A percentile compares a stretch with the other conserved stretches of the same genome.
These are phyloP conservation scores for Fusarium staphyleae DNA, from an alignment of 2,329 filamentous ascomycete species.

Conservation along the genomic window DNA sequence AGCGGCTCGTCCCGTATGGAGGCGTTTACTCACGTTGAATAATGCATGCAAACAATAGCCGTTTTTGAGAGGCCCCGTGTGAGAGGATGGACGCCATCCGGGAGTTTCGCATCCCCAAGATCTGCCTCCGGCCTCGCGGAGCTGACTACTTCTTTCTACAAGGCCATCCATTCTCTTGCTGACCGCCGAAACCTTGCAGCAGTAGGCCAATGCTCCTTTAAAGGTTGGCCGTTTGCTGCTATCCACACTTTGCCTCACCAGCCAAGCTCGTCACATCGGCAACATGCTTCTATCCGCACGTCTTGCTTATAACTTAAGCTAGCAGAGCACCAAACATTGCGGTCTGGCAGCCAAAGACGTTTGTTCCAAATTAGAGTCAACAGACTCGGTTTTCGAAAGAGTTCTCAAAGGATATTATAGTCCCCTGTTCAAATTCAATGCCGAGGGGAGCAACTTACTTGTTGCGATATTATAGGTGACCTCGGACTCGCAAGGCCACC, in stretches of 20 bases:
- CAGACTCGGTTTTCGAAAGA: neutral
- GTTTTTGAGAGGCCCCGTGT: neutral
- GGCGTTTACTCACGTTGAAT: neutral
- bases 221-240: neutral
- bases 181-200: constrained; percentile 7
- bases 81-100: no score
- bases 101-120: no score
- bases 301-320: neutral
- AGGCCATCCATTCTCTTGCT: neutral
- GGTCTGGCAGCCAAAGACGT: neutral
- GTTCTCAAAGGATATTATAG: no score
- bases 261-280: neutral
- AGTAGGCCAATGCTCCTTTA: neutral
- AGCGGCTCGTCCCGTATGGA: constrained; percentile 20
- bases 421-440: neutral
- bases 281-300: constrained; percentile 1
- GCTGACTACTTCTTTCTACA: no score
- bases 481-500: neutral
- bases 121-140: no score
- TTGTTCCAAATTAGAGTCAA: neutral
- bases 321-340: neutral
- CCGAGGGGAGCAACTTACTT: neutral
- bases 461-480: neutral
- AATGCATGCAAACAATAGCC: constrained; percentile 8
- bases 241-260: neutral